These are phyloP conservation scores for Bolboschoenoplectus hybrid DNA, from an alignment of 202 grass and related monocot species.

Conservation along the genomic window DNA sequence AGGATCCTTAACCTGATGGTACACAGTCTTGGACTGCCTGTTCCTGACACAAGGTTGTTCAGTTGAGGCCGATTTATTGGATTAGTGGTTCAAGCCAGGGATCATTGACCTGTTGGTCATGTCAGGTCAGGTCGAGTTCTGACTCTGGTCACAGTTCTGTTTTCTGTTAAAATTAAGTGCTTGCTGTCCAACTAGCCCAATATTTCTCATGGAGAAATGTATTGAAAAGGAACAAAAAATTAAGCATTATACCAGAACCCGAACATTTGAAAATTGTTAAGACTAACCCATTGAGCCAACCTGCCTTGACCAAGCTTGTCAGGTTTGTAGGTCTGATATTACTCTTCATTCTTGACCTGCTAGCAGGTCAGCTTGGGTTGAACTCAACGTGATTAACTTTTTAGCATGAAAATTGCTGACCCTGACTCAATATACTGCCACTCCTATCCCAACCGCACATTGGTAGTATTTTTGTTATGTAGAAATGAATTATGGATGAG, in stretches of 20 bases:
- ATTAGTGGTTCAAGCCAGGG: background rate
- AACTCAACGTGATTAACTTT: background rate
- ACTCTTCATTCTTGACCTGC: background rate
- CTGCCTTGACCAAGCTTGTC: background rate
- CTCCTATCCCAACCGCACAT: background rate
- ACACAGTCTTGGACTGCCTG: background rate
- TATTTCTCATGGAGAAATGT: background rate
- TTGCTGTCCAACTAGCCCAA: background rate
- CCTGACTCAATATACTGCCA: background rate
- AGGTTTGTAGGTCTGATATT: background rate
- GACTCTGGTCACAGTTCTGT: background rate
- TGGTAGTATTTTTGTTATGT: background rate
- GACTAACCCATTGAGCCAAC: background rate
- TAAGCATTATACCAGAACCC: background rate
- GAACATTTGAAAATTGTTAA: slow-evolving; percentile 5
- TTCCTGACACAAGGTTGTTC: background rate
- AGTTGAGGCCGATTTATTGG: background rate
- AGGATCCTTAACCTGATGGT: background rate
- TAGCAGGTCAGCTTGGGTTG: background rate
- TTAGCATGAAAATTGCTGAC: background rate
- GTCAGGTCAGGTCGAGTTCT: background rate
- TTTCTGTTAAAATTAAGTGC: slow-evolving; percentile 5
- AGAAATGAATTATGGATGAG: background rate
- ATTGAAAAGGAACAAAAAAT: background rate
- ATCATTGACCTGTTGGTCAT: background rate